A percentile compares a stretch with the other conserved stretches of the same genome.
phyloP scores from a whole-genome alignment of 768 basidiomycete genomes.

The Phlegmacium glaucopus region DNA sequence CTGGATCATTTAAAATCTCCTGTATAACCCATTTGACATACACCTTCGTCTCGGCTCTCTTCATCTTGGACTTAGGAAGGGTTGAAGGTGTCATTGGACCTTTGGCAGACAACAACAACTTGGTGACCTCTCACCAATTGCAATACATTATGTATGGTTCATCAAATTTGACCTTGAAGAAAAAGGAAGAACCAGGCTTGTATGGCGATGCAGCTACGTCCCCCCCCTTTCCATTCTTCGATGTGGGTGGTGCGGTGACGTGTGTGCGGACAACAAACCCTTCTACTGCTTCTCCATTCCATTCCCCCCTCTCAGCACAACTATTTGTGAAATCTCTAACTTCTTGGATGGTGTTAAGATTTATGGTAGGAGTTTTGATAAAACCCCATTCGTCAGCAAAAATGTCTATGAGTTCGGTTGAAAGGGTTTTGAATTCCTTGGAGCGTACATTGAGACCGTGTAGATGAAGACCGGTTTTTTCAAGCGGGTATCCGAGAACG shows the following conservation, averaged over 20 bases:
- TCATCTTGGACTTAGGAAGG: constrained; percentile 65
- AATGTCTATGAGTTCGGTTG: constrained; percentile 60
- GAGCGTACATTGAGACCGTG: constrained; percentile 84
- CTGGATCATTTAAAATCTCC: constrained; percentile 63
- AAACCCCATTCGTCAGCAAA: constrained; percentile 94
- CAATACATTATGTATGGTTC: constrained; percentile 99
- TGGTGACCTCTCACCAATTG: constrained; percentile 94
- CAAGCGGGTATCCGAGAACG: constrained; percentile 77
- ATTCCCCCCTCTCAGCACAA: constrained; percentile 64
- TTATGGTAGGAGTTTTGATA: constrained; percentile 66
- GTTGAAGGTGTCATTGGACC: constrained; percentile 25
- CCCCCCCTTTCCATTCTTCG: constrained; percentile 8
- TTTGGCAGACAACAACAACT: constrained; percentile 50
- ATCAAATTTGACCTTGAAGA: constrained; percentile 99
- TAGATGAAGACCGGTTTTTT: constrained; percentile 86
- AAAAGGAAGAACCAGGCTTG: constrained; percentile 77
- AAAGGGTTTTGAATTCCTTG: constrained; percentile 66
- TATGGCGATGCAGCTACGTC: too few species aligned
- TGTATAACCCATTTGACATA: constrained; percentile 83
- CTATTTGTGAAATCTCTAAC: constrained; percentile 72
- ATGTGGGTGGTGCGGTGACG: constrained; percentile 43
- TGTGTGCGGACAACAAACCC: constrained; percentile 91
- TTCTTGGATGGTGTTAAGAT: constrained; percentile 56
- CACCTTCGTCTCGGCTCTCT: constrained; percentile 68
- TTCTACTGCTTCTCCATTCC: constrained; percentile 84